These are phyloP conservation scores for Mucor circinelloides DNA, from an alignment of 371 early-diverging fungal species.

Conservation along the genomic window DNA sequence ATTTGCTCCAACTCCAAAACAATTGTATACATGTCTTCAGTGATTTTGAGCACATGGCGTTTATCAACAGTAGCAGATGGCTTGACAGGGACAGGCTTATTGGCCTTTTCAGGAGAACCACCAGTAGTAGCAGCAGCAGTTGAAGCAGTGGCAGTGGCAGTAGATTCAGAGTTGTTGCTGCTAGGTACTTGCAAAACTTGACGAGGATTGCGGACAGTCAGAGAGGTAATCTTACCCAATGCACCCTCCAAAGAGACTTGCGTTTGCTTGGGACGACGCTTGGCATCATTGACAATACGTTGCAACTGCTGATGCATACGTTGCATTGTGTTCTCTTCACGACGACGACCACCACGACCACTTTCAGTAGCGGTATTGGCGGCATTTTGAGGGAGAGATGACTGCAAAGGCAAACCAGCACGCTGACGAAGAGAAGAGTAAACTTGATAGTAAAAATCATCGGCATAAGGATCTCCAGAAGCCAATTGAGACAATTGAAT, in stretches of 20 bases:
- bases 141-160: neutral
- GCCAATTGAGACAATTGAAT: slow-evolving; percentile 94
- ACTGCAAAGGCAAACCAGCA: slow-evolving; percentile 47
- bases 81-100: neutral
- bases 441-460: slow-evolving; percentile 95
- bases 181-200: slow-evolving; percentile 73
- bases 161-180: neutral
- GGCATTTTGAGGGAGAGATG: slow-evolving; percentile 4
- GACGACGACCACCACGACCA: slow-evolving; percentile 23
- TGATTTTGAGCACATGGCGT: slow-evolving; percentile 66
- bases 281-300: slow-evolving; percentile 89
- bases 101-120: neutral
- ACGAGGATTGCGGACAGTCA: slow-evolving; percentile 87
- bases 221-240: slow-evolving; percentile 90
- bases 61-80: slow-evolving; percentile 35
- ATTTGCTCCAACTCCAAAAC: slow-evolving; percentile 85
- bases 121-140: neutral
- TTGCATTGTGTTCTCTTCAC: slow-evolving; percentile 61
- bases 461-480: slow-evolving; percentile 85
- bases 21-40: slow-evolving; percentile 77
- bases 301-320: slow-evolving; percentile 93
- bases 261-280: slow-evolving; percentile 81
- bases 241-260: slow-evolving; percentile 91
- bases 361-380: slow-evolving; percentile 8
- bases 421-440: slow-evolving; percentile 77